Conservation (phyloP, 192 early-diverging fungal genomes). For the Jimgerdemannia lactiflua region DNA sequence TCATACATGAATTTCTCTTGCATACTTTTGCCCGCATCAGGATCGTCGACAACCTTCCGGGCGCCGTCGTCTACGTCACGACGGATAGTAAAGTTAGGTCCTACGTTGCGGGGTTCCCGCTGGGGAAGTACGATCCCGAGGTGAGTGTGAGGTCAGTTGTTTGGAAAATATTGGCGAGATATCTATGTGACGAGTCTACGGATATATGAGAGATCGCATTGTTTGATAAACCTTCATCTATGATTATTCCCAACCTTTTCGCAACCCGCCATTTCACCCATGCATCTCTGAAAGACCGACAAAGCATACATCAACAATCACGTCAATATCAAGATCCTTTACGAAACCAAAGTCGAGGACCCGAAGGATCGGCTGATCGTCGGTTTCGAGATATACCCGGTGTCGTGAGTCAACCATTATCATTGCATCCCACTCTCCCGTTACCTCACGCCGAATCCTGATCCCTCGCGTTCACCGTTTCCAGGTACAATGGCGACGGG, state of each 20-base stretch:
- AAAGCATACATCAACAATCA: slow-evolving; percentile 66
- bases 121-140: slow-evolving; percentile 44
- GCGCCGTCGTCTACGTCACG: slow-evolving; percentile 46
- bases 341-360: slow-evolving; percentile 30
- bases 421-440: neutral
- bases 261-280: neutral
- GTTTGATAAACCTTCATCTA: too few relatives aligned
- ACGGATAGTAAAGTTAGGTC: slow-evolving; percentile 29
- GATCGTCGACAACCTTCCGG: slow-evolving; percentile 67
- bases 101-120: slow-evolving; percentile 57
- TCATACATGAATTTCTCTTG: too few relatives aligned
- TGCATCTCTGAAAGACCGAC: slow-evolving; percentile 14
- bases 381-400: slow-evolving; percentile 71
- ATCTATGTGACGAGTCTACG: neutral
- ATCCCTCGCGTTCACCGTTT: neutral
- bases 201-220: neutral
- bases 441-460: neutral
- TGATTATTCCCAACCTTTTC: neutral
- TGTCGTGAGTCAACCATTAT: slow-evolving; percentile 36
- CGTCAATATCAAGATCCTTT: slow-evolving; percentile 57
- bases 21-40: slow-evolving; percentile 7
- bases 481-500: slow-evolving; percentile 1
- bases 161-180: too few relatives aligned
- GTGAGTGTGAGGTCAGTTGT: neutral
- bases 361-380: slow-evolving; percentile 49